Evolutionary conservation across 1,284 basidiomycete species (phyloP).

Genomic region (Vanrija humicola): DNA sequence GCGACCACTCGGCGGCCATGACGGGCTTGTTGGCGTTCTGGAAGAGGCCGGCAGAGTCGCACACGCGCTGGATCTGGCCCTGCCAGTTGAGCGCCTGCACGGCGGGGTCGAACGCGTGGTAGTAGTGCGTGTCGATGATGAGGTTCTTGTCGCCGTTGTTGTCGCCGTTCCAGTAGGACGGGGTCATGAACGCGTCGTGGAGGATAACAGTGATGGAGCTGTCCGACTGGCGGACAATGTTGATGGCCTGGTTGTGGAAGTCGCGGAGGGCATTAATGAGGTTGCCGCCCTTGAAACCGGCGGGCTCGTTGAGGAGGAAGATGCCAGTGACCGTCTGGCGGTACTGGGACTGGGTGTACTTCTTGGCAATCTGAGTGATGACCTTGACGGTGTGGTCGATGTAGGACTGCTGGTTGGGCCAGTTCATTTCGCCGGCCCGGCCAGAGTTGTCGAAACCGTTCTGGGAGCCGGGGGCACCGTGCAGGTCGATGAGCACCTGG

Average conservation of each 20-base stretch:
- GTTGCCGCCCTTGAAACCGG: conserved; percentile 53
- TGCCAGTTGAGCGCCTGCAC: conserved; percentile 58
- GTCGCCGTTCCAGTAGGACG: conserved; percentile 69
- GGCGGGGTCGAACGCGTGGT: conserved; percentile 68
- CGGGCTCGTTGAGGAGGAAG: conserved; percentile 52
- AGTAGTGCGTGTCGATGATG: conserved; percentile 77
- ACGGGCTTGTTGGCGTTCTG: conserved; percentile 55
- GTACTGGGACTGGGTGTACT: conserved; percentile 24
- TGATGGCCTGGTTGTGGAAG: conserved; percentile 55
- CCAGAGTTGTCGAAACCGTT: conserved; percentile 80
- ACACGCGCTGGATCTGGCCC: conserved; percentile 63
- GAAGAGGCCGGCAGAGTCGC: conserved; percentile 54
- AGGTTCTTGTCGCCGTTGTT: conserved; percentile 60
- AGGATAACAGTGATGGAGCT: conserved; percentile 57
- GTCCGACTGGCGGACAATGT: conserved; percentile 14
- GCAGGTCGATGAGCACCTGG: conserved; percentile 65
- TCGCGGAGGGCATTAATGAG: conserved; percentile 51
- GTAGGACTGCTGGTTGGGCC: conserved; percentile 66
- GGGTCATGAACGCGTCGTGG: conserved; percentile 78
- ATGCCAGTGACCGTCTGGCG: conserved; percentile 51
- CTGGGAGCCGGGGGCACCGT: conserved; percentile 79
- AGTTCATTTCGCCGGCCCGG: conserved; percentile 61
- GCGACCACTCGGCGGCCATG: conserved; percentile 75
- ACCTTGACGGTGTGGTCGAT: conserved; percentile 63
- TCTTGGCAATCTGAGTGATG: conserved; percentile 15